Evolutionary conservation across 495 filamentous ascomycete species (phyloP).

Genomic region (Coniosporium apollinis): DNA sequence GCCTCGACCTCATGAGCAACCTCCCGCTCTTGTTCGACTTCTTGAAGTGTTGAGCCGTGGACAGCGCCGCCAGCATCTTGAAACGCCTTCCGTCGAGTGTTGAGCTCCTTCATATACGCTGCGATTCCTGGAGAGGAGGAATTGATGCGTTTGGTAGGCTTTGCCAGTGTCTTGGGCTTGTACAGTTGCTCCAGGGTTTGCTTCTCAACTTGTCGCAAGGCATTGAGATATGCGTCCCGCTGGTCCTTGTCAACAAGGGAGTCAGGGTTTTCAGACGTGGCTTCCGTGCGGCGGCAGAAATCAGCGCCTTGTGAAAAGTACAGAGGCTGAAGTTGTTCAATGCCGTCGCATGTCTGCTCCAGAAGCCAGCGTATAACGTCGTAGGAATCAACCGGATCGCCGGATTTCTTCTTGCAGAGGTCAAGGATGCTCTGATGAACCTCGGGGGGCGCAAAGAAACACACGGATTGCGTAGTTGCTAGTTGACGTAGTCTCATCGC

Average conservation of each 20-base stretch:
- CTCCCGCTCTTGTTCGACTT: slow-evolving; percentile 37
- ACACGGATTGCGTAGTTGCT: slow-evolving; percentile 7
- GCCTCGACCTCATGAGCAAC: slow-evolving; percentile 32
- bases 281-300: slow-evolving; percentile 31
- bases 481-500: slow-evolving; percentile 15
- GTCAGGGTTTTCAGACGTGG: slow-evolving; percentile 14
- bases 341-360: slow-evolving; percentile 39
- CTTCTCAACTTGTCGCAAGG: slow-evolving; percentile 26
- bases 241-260: slow-evolving; percentile 20
- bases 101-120: slow-evolving; percentile 18
- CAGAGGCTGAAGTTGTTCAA: slow-evolving; percentile 36
- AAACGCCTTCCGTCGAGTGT: slow-evolving; percentile 10
- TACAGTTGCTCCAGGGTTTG: slow-evolving; percentile 33
- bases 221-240: slow-evolving; percentile 21
- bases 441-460: slow-evolving; percentile 31
- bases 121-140: slow-evolving; percentile 8
- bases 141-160: slow-evolving; percentile 1
- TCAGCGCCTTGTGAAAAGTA: slow-evolving; percentile 41
- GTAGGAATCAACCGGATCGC: slow-evolving; percentile 23
- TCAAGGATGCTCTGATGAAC: slow-evolving; percentile 27
- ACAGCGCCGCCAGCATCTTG: slow-evolving; percentile 18
- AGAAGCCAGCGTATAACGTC: slow-evolving; percentile 45
- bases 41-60: slow-evolving; percentile 29
- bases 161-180: slow-evolving; percentile 10
- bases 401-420: slow-evolving; percentile 1